Percentiles rank a stretch among this genome's conserved stretches.
These are phyloP conservation scores for Trichoderma parareesei DNA, from an alignment of 495 filamentous ascomycete species.

Conservation along the genomic window DNA sequence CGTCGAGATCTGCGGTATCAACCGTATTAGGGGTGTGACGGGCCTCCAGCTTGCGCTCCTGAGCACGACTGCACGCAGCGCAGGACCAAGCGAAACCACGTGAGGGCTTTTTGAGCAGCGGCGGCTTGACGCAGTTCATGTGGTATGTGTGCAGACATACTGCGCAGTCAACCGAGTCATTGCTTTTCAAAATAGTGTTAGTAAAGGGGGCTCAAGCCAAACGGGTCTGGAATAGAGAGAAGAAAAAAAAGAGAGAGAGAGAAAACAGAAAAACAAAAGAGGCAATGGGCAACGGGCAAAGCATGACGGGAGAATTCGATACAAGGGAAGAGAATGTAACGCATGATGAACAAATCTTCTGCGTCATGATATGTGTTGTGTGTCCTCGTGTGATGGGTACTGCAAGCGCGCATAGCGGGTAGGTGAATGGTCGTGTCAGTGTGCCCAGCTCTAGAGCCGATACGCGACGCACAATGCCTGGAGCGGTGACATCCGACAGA, in stretches of 20 bases:
- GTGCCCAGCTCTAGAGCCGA: not conserved
- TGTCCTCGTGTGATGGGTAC: too few species aligned
- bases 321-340: too few species aligned
- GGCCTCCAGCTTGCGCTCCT: slow-evolving; percentile 86
- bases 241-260: not conserved
- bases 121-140: slow-evolving; percentile 94
- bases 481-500: not conserved
- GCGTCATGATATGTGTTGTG: too few species aligned
- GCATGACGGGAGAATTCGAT: too few species aligned
- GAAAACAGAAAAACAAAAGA: not conserved
- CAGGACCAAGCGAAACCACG: slow-evolving; percentile 98
- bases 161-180: slow-evolving; percentile 94
- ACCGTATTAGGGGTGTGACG: slow-evolving; percentile 66
- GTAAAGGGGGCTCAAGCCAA: not conserved
- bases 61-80: slow-evolving; percentile 86
- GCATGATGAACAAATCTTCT: too few species aligned
- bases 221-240: not conserved
- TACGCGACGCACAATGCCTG: not conserved
- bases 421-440: not conserved
- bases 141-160: slow-evolving; percentile 93
- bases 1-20: slow-evolving; percentile 58
- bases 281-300: too few species aligned
- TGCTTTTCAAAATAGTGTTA: slow-evolving; percentile 41
- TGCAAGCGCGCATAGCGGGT: too few species aligned
- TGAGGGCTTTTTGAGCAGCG: slow-evolving; percentile 90